Base-by-base conservation (phyloP, 2,329 filamentous ascomycete species). In the Shiraia bambusicola region DNA sequence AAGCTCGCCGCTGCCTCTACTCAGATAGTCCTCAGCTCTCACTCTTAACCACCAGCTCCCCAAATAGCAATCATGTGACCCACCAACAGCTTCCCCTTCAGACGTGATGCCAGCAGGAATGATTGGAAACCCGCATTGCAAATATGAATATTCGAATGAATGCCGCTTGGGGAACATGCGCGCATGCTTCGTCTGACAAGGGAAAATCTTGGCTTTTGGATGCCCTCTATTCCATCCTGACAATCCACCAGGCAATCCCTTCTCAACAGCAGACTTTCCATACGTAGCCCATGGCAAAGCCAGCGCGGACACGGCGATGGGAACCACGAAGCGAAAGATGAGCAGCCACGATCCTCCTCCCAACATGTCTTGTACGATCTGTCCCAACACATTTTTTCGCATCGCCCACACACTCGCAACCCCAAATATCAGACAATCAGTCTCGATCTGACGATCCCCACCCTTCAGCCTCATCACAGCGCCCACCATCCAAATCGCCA, bases 141-240 rank as follows among this genome's bases (percentile, higher is more conserved):
- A 76, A 61, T 89, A 88, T 0, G 83, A 82, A 59, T 88, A 88
- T 1, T 72, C 72, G 58, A 91, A 90, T 0, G 76, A 76, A 59
- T 89, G 83, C 44, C 77, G 80, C 58, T 81, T 76, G 0, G 86
- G 86, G 42, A 84, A 82, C n/a, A 85, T 61, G 13, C 86, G 75
- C 3, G 77, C 72, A 61, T 90, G 86, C 2, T 76, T 82, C 11
- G 82, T 87, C 31, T 71, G 73, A 54, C 81, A 82, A 6, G 84
- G 83, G 29, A 89, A 79, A 10, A 90, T 67, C 41, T 81, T 52
- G 6, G 65, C 42, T 28, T 50, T 60, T 3, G 56, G 63, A 36
- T 57, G 44, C 7, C 47, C 37, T 11, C 50, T 2, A 25, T 36
- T 37, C 44, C 52, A 62, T 25, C 47, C 40, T 11, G 17, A 17